Conservation (phyloP, 2,329 filamentous ascomycete genomes). For the Aspergillus tubingensis region DNA sequence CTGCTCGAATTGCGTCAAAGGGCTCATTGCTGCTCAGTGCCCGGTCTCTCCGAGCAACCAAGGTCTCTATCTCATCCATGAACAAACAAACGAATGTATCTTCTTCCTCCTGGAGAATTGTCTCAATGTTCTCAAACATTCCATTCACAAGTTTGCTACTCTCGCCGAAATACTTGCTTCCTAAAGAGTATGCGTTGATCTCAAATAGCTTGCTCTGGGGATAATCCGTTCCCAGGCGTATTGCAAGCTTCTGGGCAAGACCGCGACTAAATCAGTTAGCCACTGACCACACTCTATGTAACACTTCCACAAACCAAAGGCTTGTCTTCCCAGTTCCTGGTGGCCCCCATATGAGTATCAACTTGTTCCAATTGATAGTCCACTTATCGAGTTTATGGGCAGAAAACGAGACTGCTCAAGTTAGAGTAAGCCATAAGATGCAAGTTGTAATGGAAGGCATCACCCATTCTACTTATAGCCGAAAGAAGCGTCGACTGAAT, state of each 20-base stretch:
- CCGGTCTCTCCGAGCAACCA: slow-evolving; percentile 49
- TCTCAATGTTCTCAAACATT: slow-evolving; percentile 47
- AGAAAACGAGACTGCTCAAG: slow-evolving; percentile 30
- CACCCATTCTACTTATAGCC: slow-evolving; percentile 43
- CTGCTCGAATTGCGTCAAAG: slow-evolving; percentile 50
- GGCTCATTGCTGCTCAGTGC: slow-evolving; percentile 45
- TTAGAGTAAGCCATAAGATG: neutral
- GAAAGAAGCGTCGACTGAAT: slow-evolving; percentile 46
- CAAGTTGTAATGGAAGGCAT: neutral
- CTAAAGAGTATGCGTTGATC: slow-evolving; percentile 49
- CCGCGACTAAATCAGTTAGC: slow-evolving; percentile 35
- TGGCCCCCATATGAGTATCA: slow-evolving; percentile 85
- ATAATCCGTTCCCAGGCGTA: slow-evolving; percentile 48
- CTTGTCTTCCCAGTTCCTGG: slow-evolving; percentile 90
- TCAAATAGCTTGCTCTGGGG: slow-evolving; percentile 46
- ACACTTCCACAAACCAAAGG: slow-evolving; percentile 18
- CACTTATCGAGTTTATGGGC: slow-evolving; percentile 38
- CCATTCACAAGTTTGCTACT: slow-evolving; percentile 48
- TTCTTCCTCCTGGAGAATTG: slow-evolving; percentile 39
- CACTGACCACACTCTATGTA: neutral
- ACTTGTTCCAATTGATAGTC: slow-evolving; percentile 49
- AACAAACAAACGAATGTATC: slow-evolving; percentile 48
- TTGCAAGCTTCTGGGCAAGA: slow-evolving; percentile 53
- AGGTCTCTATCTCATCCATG: slow-evolving; percentile 54
- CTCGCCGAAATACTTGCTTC: slow-evolving; percentile 53